These are phyloP conservation scores for Agaricus subrufescens DNA, from an alignment of 768 basidiomycete genomes.

Conservation along the genomic window DNA sequence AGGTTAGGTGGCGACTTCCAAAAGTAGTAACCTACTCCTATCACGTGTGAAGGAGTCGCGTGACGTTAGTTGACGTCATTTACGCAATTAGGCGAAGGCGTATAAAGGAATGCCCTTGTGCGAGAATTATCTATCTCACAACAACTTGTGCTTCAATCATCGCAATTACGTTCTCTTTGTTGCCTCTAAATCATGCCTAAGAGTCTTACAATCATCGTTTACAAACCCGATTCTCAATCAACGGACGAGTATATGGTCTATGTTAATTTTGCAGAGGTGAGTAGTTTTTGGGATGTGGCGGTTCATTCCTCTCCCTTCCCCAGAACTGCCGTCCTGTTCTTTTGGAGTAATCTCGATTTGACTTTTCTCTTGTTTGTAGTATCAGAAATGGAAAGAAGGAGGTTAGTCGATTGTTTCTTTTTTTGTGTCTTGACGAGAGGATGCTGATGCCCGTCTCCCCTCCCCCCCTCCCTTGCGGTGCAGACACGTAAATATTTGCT, in stretches of 20 bases:
- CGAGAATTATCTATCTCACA: conserved; percentile 2
- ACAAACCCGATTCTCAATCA: conserved; percentile 70
- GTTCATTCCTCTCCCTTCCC: too few species aligned
- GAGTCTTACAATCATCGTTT: conserved; percentile 63
- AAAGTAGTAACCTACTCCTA: neutral
- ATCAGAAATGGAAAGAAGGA: conserved; percentile 75
- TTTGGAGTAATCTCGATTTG: conserved; percentile 1
- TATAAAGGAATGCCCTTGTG: neutral
- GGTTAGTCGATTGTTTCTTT: conserved; percentile 38
- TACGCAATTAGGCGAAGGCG: conserved; percentile 11
- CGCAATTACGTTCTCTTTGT: conserved; percentile 1
- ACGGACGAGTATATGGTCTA: conserved; percentile 72
- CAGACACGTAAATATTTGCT: conserved; percentile 59
- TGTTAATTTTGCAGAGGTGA: conserved; percentile 61
- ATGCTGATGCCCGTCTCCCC: too few species aligned
- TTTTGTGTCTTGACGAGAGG: too few species aligned
- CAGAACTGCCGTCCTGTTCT: too few species aligned
- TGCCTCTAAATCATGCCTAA: conserved; percentile 33
- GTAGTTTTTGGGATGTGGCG: conserved; percentile 11
- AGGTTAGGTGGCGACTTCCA: too few species aligned
- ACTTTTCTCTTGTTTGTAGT: conserved; percentile 34
- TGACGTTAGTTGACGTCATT: conserved; percentile 21
- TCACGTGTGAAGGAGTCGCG: conserved; percentile 15
- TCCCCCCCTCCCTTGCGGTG: neutral
- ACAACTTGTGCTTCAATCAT: conserved; percentile 3